Base-by-base conservation (phyloP, 176 grass and related monocot species). In the Avena insularis region DNA sequence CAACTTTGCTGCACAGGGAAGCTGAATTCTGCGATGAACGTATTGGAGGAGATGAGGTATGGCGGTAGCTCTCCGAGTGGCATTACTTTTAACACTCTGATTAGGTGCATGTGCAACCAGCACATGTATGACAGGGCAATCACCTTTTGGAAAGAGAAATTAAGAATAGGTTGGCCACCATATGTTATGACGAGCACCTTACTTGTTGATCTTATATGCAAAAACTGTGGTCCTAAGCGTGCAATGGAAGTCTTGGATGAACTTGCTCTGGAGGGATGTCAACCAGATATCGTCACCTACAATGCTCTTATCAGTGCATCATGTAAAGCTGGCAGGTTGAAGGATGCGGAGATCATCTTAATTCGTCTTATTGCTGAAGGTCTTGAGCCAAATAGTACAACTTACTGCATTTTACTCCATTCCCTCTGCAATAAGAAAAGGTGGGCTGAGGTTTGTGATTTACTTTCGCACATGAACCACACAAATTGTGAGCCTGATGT, bases 31-130 rank as follows among this genome's bases (percentile, higher is more conserved):
- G 93, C 93, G 6, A 64, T 92, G 77, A 78, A 79, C 40, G 50
- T 92, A 16, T 57, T 91, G 50, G 86, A 92, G 29, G 81, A 87
- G 70, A 91, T 92, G 93, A 87, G 84, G 57, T 92, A 91, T 60
- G 68, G 83, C 3, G 88, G 93, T 75, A 91, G 89, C 71, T 86
- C 43, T 74, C 93, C 86, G 0, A 92, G 89, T 33, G 93, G 89
- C 63, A 87, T 95, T 75, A 92, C 93, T 62, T 95, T 92, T 57
- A 95, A 95, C 66, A 92, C 88, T 91, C 85, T 95, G 87, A 92
- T 95, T 74, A 90, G 90, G 86, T 92, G 86, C 86, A 91, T 92
- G 93, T 91, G 85, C 76, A 81, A 48, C 43, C 77, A 87, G 9
- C 77, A 47, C 85, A 85, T 89, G 86, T 91, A 91, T 85, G 86